Conservation (phyloP, 768 basidiomycete species). For the Rossbeevera mucosa region DNA sequence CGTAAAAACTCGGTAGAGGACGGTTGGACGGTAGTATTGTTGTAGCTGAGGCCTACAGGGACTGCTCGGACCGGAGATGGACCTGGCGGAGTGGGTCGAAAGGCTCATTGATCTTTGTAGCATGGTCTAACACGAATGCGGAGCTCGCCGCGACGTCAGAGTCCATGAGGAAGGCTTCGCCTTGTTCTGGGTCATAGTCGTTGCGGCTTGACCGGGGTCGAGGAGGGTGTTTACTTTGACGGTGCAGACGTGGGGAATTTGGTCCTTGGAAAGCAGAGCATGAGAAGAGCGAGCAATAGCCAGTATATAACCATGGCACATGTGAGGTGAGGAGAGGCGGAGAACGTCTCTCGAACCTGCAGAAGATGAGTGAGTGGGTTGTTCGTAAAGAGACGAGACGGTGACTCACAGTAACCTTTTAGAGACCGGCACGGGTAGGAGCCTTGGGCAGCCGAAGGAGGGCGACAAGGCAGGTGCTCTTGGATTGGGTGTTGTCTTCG, state of each 20-base stretch:
- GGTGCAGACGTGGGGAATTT: constrained; percentile 83
- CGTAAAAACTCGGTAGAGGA: constrained; percentile 70
- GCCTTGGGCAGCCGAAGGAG: too few species aligned
- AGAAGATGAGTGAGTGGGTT: constrained; percentile 1
- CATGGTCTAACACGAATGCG: constrained; percentile 89
- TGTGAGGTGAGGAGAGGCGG: constrained; percentile 57
- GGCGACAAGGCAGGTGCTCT: too few species aligned
- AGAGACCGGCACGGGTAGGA: too few species aligned
- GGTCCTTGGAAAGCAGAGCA: constrained; percentile 88
- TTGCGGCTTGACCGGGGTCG: constrained; percentile 74
- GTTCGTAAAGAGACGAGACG: too few species aligned
- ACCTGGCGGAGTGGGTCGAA: constrained; percentile 46
- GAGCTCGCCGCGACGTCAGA: constrained; percentile 83
- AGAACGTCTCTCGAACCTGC: constrained; percentile 82
- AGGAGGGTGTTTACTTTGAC: constrained; percentile 77
- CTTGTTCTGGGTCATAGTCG: constrained; percentile 56
- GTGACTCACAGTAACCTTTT: too few species aligned
- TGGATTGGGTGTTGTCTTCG: too few species aligned
- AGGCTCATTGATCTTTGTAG: constrained; percentile 74
- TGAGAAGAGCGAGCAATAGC: constrained; percentile 87
- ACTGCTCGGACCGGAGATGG: constrained; percentile 18
- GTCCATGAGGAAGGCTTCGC: constrained; percentile 91
- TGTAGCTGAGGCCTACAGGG: constrained; percentile 24
- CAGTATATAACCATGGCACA: constrained; percentile 53
- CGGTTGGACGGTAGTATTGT: constrained; percentile 59